A percentile compares a stretch with the other conserved stretches of the same genome.
Conservation (phyloP, 768 basidiomycete species). For the Zangia roseola region DNA sequence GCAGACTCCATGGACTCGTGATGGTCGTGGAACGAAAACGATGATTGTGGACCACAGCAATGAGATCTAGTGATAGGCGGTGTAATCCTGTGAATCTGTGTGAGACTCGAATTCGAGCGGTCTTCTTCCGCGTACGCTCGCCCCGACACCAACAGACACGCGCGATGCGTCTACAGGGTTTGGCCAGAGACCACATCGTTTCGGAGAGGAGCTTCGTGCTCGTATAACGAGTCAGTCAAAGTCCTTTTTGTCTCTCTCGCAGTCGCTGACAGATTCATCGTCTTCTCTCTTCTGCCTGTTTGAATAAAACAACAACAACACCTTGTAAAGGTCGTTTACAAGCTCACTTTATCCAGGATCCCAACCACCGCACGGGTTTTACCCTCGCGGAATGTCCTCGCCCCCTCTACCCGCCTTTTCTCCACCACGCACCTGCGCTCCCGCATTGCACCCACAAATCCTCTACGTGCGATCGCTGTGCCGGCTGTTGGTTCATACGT, state of each 20-base stretch:
- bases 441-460: slow-evolving; percentile 45
- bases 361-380: slow-evolving; percentile 12
- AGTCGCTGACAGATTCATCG: slow-evolving; percentile 2
- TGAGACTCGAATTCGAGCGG: too few species aligned
- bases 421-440: slow-evolving; percentile 44
- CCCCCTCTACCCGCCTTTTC: slow-evolving; percentile 43
- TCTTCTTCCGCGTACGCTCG: too few species aligned
- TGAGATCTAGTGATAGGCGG: too few species aligned
- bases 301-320: too few species aligned
- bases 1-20: too few species aligned
- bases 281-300: slow-evolving; percentile 24
- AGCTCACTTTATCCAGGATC: slow-evolving; percentile 12
- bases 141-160: too few species aligned
- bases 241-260: background rate
- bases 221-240: slow-evolving; percentile 32
- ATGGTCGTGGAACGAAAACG: too few species aligned
- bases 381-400: slow-evolving; percentile 17
- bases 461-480: slow-evolving; percentile 65
- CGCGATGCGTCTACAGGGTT: too few species aligned
- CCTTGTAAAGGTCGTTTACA: background rate
- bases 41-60: too few species aligned
- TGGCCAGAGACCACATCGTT: background rate
- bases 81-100: too few species aligned
- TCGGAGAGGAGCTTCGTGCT: slow-evolving; percentile 18
- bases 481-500: slow-evolving; percentile 72